Evolutionary conservation across 495 filamentous ascomycete species (phyloP), one percentile per base, ranked within the genome.

Genomic region (Hyaloscypha hepaticicola): DNA sequence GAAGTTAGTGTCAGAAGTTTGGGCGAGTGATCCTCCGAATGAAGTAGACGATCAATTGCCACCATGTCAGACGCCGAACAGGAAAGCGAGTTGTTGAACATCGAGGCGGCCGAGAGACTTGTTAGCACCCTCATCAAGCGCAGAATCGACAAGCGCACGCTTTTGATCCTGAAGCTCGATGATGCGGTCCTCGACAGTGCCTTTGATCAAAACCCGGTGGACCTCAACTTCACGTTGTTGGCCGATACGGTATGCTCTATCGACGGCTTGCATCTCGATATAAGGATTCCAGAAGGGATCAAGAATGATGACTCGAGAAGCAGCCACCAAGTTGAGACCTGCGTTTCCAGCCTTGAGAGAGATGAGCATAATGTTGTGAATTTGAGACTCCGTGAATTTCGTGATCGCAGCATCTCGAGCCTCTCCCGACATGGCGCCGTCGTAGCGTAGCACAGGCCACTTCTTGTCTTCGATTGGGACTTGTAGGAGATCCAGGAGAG

Each of bases 201-300:
- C 81, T 63, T 85, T 66, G 27, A 96, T 83, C 5, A 97, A 75
- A 25, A 98, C 80, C 4, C 90, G 88, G 73, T 97, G 91, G 8
- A 97, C 87, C 60, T 85, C 81, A 5, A 98, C 94, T 16, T 83
- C 76, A 0, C 82, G 80, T 66, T 79, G 79, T 79, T 98, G 94
- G 16, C 93, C 93, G 61, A 98, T 91, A 4, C 94, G 89, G 73
- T 98, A 90, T 3, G 94, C 91, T 41, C 94, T 91, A 75, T 97
- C 95, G 61, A 98, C 88, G 1, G 94, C 94, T 74, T 98, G 94
- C 69, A 93, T 91, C 77, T 98, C 94, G 27, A 96, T 89, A 72
- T 89, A 97, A 0, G 94, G 93, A 65, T 98, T 98, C 91, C 95
- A 98, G 78, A 96, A 97, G 0, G 94, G 94, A 68, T 98, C 94